These are phyloP conservation scores for Coemansia sp. DNA, from an alignment of 192 early-diverging fungal genomes.

Conservation along the genomic window DNA sequence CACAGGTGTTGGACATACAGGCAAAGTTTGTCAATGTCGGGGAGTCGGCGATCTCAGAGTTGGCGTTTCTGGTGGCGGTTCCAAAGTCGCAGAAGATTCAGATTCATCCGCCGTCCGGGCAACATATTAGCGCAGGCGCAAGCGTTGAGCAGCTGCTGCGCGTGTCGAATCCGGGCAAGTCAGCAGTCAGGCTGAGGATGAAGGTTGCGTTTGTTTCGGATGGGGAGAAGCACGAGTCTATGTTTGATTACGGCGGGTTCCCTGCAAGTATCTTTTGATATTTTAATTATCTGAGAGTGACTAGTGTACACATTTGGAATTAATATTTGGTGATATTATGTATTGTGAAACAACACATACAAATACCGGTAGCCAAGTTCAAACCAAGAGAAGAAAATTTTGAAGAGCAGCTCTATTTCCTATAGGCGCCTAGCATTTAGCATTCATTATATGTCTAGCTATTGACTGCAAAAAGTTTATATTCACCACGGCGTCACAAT, in stretches of 20 bases:
- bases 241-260: constrained; percentile 50
- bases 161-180: constrained; percentile 80
- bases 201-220: constrained; percentile 41
- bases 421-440: no score
- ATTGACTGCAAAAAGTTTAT: no score
- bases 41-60: constrained; percentile 56
- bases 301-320: no score
- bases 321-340: no score
- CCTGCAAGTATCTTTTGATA: constrained; percentile 23
- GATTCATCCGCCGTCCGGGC: constrained; percentile 77
- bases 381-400: no score
- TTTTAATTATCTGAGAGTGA: not conserved
- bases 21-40: constrained; percentile 70
- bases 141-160: constrained; percentile 77
- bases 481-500: no score
- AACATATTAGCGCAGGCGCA: constrained; percentile 58
- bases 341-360: no score
- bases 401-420: no score
- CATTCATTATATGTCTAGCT: no score
- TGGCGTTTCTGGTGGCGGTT: constrained; percentile 91
- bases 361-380: no score
- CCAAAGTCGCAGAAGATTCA: constrained; percentile 87
- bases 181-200: constrained; percentile 54
- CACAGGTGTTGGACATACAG: constrained; percentile 64
- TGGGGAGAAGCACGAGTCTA: constrained; percentile 24